These are phyloP conservation scores for Penicillium sp. DNA, from an alignment of 2,329 filamentous ascomycete genomes.

Conservation along the genomic window DNA sequence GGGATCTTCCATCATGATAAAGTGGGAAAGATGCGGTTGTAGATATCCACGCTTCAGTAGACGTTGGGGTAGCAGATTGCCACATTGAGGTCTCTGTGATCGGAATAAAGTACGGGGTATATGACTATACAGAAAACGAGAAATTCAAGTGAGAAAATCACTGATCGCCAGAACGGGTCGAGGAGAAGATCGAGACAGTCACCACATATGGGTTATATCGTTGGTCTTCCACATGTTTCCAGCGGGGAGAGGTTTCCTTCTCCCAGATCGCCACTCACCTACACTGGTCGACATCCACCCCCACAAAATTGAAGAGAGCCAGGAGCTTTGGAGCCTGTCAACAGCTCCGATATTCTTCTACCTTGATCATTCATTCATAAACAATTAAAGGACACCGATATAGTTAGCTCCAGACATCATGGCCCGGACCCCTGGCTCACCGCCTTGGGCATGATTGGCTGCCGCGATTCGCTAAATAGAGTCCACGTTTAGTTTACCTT, in stretches of 20 bases:
- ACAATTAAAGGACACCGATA: not conserved
- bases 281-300: not conserved
- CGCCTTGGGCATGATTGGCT: slow-evolving; percentile 34
- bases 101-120: not conserved
- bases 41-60: not conserved
- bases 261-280: slow-evolving; percentile 9
- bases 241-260: slow-evolving; percentile 12
- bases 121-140: not conserved
- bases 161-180: not conserved
- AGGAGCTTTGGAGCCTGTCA: not conserved
- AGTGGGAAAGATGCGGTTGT: not conserved
- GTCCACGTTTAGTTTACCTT: slow-evolving; percentile 42
- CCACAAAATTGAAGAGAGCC: not conserved
- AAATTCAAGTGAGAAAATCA: not conserved
- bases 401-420: not conserved
- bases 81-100: not conserved
- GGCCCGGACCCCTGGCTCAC: slow-evolving; percentile 22
- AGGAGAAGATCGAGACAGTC: slow-evolving; percentile 3
- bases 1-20: not conserved
- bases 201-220: not conserved
- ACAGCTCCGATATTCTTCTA: too few species aligned
- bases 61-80: not conserved
- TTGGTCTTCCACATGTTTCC: slow-evolving; percentile 24
- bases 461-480: slow-evolving; percentile 37
- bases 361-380: too few species aligned